Conservation (phyloP, 306 rosid species). For the Alnus glutinosa region DNA sequence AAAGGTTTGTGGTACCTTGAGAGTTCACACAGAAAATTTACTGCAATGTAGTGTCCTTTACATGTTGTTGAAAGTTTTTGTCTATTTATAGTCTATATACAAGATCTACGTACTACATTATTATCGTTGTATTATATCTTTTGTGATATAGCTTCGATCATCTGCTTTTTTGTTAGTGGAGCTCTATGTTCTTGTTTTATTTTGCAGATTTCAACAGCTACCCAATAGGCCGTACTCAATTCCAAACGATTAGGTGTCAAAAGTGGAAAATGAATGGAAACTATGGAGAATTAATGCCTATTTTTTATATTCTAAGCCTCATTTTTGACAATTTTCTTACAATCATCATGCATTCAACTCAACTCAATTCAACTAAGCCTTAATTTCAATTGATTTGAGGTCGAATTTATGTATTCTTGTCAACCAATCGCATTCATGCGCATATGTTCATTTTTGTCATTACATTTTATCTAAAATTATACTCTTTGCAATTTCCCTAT, state of each 20-base stretch:
- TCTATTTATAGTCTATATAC: background rate
- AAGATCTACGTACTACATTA: background rate
- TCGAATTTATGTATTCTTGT: background rate
- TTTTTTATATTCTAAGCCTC: too few relatives aligned
- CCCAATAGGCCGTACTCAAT: background rate
- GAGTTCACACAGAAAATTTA: background rate
- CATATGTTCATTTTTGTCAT: background rate
- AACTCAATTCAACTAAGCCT: background rate
- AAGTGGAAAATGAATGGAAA: background rate
- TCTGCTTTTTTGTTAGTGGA: background rate
- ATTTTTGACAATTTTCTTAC: too few relatives aligned
- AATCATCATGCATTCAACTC: too few relatives aligned
- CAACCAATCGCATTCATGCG: background rate
- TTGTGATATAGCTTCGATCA: background rate
- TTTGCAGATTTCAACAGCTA: background rate
- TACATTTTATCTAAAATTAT: background rate
- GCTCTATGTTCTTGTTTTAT: background rate
- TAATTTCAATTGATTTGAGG: background rate
- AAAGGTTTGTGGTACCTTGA: conserved; percentile 2
- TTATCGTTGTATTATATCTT: background rate
- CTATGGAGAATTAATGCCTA: too few relatives aligned
- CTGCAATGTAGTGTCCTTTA: background rate
- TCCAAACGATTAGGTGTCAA: background rate
- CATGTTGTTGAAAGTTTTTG: background rate
- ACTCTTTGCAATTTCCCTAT: background rate